Percentiles rank a stretch among this genome's conserved stretches.
Evolutionary conservation across 306 rosid genomes (phyloP).

Genomic region (Alnus glutinosa): DNA sequence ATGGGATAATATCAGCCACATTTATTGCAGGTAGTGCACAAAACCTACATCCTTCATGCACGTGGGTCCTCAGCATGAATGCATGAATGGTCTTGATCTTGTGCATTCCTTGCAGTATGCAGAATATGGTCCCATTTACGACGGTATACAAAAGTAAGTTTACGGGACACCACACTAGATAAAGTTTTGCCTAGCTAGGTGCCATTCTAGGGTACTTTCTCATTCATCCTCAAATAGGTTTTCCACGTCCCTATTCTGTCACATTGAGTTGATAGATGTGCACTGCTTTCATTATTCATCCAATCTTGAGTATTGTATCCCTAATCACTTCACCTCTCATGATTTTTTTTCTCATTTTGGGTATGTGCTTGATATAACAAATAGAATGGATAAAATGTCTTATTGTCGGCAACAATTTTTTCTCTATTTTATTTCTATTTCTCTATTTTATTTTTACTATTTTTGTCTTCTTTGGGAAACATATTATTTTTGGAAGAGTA

Average conservation of each 20-base stretch:
- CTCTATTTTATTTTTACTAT: slow-evolving; percentile 1
- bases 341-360: neutral
- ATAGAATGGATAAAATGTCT: neutral
- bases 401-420: neutral
- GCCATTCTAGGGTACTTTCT: neutral
- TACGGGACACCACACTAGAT: neutral
- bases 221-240: neutral
- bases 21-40: neutral
- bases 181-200: neutral
- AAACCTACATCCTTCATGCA: neutral
- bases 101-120: neutral
- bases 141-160: neutral
- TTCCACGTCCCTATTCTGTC: neutral
- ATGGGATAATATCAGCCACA: neutral
- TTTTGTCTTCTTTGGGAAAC: slow-evolving; percentile 10
- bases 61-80: neutral
- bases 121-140: neutral
- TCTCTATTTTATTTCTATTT: neutral
- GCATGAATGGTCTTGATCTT: neutral
- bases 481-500: neutral
- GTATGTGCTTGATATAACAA: no score
- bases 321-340: neutral
- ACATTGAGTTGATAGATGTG: neutral
- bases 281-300: neutral
- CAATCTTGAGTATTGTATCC: neutral